phyloP scores from a whole-genome alignment of 768 basidiomycete species.

The Mycena sanguinolenta region DNA sequence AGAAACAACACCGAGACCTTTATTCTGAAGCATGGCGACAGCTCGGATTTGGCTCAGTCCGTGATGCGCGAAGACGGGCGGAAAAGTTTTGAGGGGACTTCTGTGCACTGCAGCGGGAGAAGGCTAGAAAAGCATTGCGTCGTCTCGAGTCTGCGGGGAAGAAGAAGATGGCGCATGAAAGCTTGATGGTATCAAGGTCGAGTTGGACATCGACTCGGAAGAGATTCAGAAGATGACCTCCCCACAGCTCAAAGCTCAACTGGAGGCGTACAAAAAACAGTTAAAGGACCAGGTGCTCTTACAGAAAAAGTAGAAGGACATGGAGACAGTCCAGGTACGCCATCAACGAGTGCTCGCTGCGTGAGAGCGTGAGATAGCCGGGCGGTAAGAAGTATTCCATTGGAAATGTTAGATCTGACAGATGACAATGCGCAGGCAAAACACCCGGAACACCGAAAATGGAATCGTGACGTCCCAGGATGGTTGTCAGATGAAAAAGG shows the following conservation, averaged over 20 bases:
- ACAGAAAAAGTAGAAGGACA: conserved; percentile 1
- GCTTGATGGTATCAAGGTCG: neutral
- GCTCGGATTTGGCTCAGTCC: too few species aligned
- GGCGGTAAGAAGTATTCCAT: neutral
- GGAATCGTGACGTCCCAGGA: too few species aligned
- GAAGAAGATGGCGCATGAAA: neutral
- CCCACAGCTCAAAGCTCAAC: neutral
- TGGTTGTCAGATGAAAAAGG: too few species aligned
- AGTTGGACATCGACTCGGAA: neutral
- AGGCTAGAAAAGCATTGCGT: too few species aligned
- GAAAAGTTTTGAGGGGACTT: too few species aligned
- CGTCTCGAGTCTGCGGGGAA: neutral
- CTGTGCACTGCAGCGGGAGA: too few species aligned
- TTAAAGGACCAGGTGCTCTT: neutral
- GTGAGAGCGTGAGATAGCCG: neutral
- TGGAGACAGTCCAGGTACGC: neutral
- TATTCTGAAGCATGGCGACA: too few species aligned
- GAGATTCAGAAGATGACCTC: conserved; percentile 8
- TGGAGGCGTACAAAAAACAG: neutral
- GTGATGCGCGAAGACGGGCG: too few species aligned
- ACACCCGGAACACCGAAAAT: too few species aligned
- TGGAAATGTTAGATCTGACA: too few species aligned
- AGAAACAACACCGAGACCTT: too few species aligned
- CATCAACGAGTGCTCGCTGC: neutral
- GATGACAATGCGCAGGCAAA: too few species aligned